Evolutionary conservation across 2,329 filamentous ascomycete genomes (phyloP), one percentile per base, ranked within the genome.

Genomic region (Aspergillus pseudoglaucus): DNA sequence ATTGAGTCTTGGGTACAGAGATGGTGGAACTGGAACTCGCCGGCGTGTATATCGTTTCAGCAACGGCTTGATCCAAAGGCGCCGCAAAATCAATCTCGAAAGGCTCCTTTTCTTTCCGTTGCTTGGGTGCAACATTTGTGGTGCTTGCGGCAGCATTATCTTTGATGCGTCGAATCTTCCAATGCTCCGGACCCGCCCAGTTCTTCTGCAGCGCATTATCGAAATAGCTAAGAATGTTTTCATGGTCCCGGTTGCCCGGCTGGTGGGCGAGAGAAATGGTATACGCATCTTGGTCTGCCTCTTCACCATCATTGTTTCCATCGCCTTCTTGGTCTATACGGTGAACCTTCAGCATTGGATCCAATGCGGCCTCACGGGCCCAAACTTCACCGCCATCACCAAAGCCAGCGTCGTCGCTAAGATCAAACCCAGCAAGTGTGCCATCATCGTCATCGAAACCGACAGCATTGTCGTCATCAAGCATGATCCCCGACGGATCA

Each of bases 131-230:
- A 4, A 67, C 52, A 44, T 46, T 64, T 15, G 62, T 56, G 14
- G 61, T 68, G 27, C 71, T 73, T 12, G 80, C 75, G 7, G 79
- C 74, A 6, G 82, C 77, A 67, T 90, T 75, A 47, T 83, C 80
- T 59, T 97, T 97, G 68, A 98, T 93, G 63, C 90, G 89, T 53
- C 88, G 81, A 63, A 98, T 97, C 57, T 91, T 85, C 93, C 93
- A 98, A 69, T 98, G 93, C 66, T 97, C 93, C n/a, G 93, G 91
- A 43, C 90, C 94, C 5, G 87, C 85, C 91, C 93, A 98, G 62
- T 96, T 96, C 78, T 95, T 97, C 65, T 93, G 88, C 39, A 97
- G 73, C 2, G 91, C 90, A 62, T 95, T 89, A 66, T 98, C 93
- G 63, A 98, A 98, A 72, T 97, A 98, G 62, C 88, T 87, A n/a